Base-by-base conservation (phyloP, 371 early-diverging fungal genomes). In the Phascolomyces articulosus region DNA sequence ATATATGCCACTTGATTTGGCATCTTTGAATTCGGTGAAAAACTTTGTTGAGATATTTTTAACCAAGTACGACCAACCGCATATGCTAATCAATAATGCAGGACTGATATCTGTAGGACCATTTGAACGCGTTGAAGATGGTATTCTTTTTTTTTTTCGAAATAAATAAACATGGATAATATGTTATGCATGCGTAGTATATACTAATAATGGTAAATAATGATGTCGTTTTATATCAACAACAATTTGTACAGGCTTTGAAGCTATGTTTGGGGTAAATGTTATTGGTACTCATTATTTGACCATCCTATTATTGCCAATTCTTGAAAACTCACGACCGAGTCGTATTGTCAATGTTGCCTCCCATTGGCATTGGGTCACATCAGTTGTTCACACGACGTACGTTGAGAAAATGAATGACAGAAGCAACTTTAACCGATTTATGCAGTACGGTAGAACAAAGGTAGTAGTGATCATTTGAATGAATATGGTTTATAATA, bases 221-320 rank as follows among this genome's bases (percentile, higher is more conserved):
- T 11, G 2, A 2, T 34, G 6, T 2, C 34, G 11, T 2, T 34
- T 34, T 34, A 9, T 34, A 1, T 34, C 11, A 2, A 9, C 11
- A 0, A 9, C 11, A 0, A 9, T 34, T 34, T 31, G 38, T 28
- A 21, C 41, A 67, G 68, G 65, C 8, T 64, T 78, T 40, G 79
- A 78, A 49, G 62, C 28, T 0, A 75, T 75, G 57, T 74, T 77
- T 48, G 80, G 71, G 8, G 75, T 74, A 6, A 95, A 96, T 75
- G 94, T 94, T 63, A 73, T 95, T 29, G 95, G 90, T n/a, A 91
- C 90, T 57, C 86, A 87, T 64, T 84, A 81, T n/a, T 77, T 92
- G 58, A 90, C 91, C 21, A 78, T 70, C 49, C 71, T 74, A 0
- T 79, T 95, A n/a, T 67, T 93, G 6, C 89, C 89, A 53, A 13